A percentile compares a stretch with the other conserved stretches of the same genome.
Conservation (phyloP, 2,329 filamentous ascomycete genomes). For the Penicillium sp. region DNA sequence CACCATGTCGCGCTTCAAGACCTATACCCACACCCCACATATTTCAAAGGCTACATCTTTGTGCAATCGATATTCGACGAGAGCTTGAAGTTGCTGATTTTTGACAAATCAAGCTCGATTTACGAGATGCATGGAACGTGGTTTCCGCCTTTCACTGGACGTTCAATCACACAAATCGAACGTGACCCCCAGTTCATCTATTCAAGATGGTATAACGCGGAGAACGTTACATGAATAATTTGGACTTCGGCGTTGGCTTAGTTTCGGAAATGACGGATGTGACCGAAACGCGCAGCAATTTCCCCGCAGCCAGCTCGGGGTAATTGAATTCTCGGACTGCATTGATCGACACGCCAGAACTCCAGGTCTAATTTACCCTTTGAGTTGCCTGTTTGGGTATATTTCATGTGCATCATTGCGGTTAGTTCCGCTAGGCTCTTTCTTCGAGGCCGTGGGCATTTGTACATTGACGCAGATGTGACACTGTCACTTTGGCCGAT, state of each 20-base stretch:
- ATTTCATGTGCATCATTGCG: background rate
- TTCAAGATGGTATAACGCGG: background rate
- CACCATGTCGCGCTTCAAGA: no score
- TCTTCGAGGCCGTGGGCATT: background rate
- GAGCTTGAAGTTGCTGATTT: background rate
- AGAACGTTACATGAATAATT: conserved; percentile 5
- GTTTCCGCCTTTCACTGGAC: background rate
- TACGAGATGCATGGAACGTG: background rate
- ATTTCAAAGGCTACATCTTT: no score
- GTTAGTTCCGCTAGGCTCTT: background rate
- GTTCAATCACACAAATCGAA: background rate
- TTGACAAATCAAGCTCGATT: background rate
- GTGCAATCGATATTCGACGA: background rate
- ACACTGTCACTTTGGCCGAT: conserved; percentile 9
- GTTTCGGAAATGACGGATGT: conserved; percentile 10
- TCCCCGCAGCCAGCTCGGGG: conserved; percentile 23
- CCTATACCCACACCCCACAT: no score
- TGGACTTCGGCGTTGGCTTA: background rate
- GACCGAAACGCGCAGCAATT: conserved; percentile 1
- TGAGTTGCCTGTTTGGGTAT: conserved; percentile 1
- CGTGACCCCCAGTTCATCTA: background rate
- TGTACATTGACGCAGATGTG: conserved; percentile 7
- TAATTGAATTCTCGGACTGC: conserved; percentile 9
- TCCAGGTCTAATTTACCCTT: background rate
- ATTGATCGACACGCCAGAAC: conserved; percentile 18